Evolutionary conservation across 495 filamentous ascomycete species (phyloP).

Genomic region (Acidomyces sp.): DNA sequence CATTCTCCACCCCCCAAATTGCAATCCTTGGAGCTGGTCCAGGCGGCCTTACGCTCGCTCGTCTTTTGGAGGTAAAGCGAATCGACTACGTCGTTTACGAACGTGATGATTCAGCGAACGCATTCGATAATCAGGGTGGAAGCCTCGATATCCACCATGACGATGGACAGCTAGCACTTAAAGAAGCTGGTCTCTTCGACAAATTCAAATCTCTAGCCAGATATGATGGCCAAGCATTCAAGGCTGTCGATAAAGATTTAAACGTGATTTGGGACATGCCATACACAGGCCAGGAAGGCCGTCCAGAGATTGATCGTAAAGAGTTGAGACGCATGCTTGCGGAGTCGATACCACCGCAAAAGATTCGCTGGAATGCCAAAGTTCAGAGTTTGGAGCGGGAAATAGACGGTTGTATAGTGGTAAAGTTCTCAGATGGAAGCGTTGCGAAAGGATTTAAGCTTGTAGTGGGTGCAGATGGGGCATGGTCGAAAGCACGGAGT

Average conservation of each 20-base stretch:
- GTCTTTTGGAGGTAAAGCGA: constrained; percentile 34
- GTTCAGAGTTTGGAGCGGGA: constrained; percentile 8
- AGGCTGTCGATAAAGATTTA: constrained; percentile 24
- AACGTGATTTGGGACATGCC: constrained; percentile 1
- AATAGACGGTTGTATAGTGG: constrained; percentile 8
- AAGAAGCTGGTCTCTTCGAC: constrained; percentile 37
- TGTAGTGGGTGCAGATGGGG: constrained; percentile 50
- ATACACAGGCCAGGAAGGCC: background rate
- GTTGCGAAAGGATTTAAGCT: constrained; percentile 34
- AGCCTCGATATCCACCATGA: constrained; percentile 41
- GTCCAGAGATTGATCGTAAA: constrained; percentile 33
- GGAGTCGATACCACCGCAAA: constrained; percentile 27
- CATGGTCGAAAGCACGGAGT: constrained; percentile 42
- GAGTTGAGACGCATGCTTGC: constrained; percentile 35
- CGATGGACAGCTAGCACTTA: constrained; percentile 39
- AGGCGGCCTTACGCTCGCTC: constrained; percentile 41
- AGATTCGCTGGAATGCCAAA: constrained; percentile 22
- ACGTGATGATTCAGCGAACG: constrained; percentile 31
- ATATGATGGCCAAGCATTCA: constrained; percentile 37
- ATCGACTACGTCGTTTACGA: constrained; percentile 39
- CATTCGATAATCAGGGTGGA: constrained; percentile 35
- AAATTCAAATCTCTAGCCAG: constrained; percentile 34
- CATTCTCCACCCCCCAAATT: constrained; percentile 30
- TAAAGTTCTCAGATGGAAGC: constrained; percentile 23
- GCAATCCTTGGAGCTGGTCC: constrained; percentile 49